Conservation (phyloP, 495 filamentous ascomycete species). For the Hypoxylon intermedium region DNA sequence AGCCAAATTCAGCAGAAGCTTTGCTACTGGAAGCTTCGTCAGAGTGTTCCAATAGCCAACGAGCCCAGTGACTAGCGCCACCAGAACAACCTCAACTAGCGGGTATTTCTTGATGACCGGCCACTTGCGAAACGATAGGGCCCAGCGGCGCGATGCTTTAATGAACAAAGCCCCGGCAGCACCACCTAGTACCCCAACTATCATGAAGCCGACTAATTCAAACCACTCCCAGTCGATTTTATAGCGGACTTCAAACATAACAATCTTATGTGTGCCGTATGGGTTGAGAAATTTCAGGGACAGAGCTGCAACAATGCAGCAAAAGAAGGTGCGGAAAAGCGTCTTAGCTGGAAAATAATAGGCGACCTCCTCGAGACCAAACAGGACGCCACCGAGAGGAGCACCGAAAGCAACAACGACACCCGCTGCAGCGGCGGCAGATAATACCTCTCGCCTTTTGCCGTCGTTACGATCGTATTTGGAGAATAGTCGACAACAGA, state of each 20-base stretch:
- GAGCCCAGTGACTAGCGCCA: constrained; percentile 83
- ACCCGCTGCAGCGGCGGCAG: constrained; percentile 88
- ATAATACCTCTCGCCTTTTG: constrained; percentile 85
- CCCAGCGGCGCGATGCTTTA: constrained; percentile 91
- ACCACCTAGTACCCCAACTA: constrained; percentile 85
- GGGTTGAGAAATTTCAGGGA: constrained; percentile 94
- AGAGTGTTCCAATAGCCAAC: constrained; percentile 93
- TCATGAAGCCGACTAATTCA: constrained; percentile 83
- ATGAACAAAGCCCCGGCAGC: constrained; percentile 90
- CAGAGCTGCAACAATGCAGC: constrained; percentile 89
- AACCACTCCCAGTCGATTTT: constrained; percentile 93
- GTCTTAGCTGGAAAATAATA: constrained; percentile 99
- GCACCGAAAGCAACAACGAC: constrained; percentile 96
- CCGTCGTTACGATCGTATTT: constrained; percentile 96
- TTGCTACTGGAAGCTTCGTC: constrained; percentile 86
- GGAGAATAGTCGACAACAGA: constrained; percentile 86
- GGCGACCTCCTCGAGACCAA: constrained; percentile 91
- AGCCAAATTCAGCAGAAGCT: constrained; percentile 88
- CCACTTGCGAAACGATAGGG: constrained; percentile 83
- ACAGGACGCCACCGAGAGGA: constrained; percentile 90
- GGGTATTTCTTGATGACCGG: constrained; percentile 81
- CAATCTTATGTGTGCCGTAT: constrained; percentile 95
- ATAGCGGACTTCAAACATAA: constrained; percentile 93
- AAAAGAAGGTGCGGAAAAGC: constrained; percentile 97
- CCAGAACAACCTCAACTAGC: constrained; percentile 84